Percentiles rank a stretch among this genome's conserved stretches.
Conservation (phyloP, 2,329 filamentous ascomycete species). For the Magnaporthiopsis incrustans region DNA sequence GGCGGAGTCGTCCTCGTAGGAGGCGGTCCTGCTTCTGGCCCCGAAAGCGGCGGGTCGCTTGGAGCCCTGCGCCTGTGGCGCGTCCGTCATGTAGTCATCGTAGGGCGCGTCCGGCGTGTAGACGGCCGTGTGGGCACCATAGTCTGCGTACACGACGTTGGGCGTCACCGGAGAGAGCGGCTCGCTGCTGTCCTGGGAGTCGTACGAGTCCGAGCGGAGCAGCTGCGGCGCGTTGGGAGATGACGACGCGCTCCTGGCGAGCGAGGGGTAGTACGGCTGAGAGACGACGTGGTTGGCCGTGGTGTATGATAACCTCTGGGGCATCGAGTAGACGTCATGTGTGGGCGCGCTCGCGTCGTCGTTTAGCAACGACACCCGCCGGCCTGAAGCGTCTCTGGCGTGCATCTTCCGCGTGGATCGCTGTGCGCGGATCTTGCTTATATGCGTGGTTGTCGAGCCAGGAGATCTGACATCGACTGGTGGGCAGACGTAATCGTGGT, state of each 20-base stretch:
- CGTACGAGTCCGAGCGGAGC: conserved; percentile 53
- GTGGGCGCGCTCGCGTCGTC: conserved; percentile 32
- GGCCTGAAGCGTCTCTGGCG: conserved; percentile 46
- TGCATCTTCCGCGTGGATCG: conserved; percentile 34
- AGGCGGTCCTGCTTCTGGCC: conserved; percentile 14
- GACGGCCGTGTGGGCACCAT: conserved; percentile 9
- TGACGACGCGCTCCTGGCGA: conserved; percentile 32
- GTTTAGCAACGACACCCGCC: conserved; percentile 52
- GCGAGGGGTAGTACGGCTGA: conserved; percentile 25
- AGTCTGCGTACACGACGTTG: conserved; percentile 29
- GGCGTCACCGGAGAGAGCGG: conserved; percentile 49
- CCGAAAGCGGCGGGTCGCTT: conserved; percentile 3
- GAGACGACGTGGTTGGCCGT: conserved; percentile 24
- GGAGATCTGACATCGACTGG: background rate
- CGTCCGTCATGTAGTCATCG: conserved; percentile 25
- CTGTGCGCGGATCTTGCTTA: background rate
- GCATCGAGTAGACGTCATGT: conserved; percentile 12
- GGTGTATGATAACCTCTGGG: conserved; percentile 23
- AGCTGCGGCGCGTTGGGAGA: conserved; percentile 48
- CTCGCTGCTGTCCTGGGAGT: conserved; percentile 49
- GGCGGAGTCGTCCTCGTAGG: conserved; percentile 43
- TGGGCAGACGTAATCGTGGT: background rate
- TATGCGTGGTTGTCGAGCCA: background rate
- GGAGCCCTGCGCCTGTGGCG: conserved; percentile 17
- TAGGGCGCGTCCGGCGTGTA: conserved; percentile 20